Evolutionary conservation across 2,329 filamentous ascomycete genomes (phyloP), one percentile per base, ranked within the genome.

Genomic region (Didymella arachidicola): DNA sequence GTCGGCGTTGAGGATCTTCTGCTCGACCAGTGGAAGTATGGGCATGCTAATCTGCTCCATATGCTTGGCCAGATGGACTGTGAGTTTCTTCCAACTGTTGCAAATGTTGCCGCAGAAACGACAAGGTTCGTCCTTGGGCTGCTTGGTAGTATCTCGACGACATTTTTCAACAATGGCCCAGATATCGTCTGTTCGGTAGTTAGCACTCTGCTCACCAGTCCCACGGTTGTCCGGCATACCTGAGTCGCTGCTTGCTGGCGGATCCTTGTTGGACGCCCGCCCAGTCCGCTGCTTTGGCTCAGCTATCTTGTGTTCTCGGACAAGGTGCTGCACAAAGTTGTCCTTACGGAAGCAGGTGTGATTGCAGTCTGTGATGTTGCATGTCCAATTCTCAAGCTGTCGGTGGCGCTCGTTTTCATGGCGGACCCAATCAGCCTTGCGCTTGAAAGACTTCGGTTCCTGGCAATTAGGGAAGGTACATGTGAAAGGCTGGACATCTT

Each of bases 341-440:
- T 97, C 91, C 61, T 93, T 92, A 29, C 93, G 87, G 75, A 89
- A 96, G 79, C 93, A 97, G 3, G 83, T 86, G 73, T 97, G 93
- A 8, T 82, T 84, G 76, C 93, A 97, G 63, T 94, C 92, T 4
- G 88, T 85, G 19, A 93, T 85, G 60, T 91, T 87, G 72, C 93
- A 97, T 6, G 85, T 88, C 93, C 93, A 97, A 88, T 91, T 95
- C 71, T 97, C 93, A 2, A 96, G 81, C 63, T 96, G 92, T 25
- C 93, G 86, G 73, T 97, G 93, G 26, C 90, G 88, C 77, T 97
- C 93, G 67, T 94, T 96, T 74, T 97, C 93, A 70, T 97, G 93
- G 29, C 93, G 86, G 22, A 97, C 92, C 93, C 93, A 97, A 73
- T 97, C 93, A 14, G 93, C 93, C 78, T 97, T 97, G 46, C 93